Evolutionary conservation across 768 basidiomycete species (phyloP), one percentile per base, ranked within the genome.

Genomic region (Mycena latifolia): DNA sequence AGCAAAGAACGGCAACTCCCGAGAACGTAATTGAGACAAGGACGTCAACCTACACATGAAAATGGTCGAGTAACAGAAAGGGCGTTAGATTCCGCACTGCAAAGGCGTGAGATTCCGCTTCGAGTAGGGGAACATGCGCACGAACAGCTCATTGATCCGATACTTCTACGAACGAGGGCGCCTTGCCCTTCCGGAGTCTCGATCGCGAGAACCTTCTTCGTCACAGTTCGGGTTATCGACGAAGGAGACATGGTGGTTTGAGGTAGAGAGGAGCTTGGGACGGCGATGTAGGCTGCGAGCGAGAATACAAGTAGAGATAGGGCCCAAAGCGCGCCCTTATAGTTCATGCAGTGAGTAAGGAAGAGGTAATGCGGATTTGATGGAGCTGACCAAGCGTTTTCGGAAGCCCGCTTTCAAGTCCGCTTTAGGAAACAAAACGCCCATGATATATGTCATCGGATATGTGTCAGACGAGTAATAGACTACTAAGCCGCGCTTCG

Each of bases 51-150:
- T 72, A 92, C 92, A 92, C 85, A 71, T 89, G 87, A 74, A 94
- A 94, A 73, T 96, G 91, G 74, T 94, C 92, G 14, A 94, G 80
- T 92, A 98, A 90, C 57, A 98, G 83, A 84, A 98, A 98, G 0
- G 96, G 96, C 0, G 92, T 91, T 43, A 98, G 79, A 75, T 96
- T 98, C 54, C 89, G 84, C 39, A 98, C 67, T 69, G 52, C 22
- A 31, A 25, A n/a, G 20, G 31, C 17, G 48, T 37, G 20, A 37
- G 22, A 39, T 56, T 66, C 27, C 20, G 47, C 28, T 20, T 7
- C 4, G 17, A 2, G 20, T 25, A 7, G 7, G 27, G 11, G 25
- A 47, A 17, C 3, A 29, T 29, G 1, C 25, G 11, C 28, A 69
- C 69, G 43, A 12, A 69, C 69, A 81, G 48, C 76, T 81, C 77